Percentiles rank a stretch among this genome's conserved stretches.
phyloP scores from a whole-genome alignment of 345 rosid genomes.

The Sonneratia caseolaris region DNA sequence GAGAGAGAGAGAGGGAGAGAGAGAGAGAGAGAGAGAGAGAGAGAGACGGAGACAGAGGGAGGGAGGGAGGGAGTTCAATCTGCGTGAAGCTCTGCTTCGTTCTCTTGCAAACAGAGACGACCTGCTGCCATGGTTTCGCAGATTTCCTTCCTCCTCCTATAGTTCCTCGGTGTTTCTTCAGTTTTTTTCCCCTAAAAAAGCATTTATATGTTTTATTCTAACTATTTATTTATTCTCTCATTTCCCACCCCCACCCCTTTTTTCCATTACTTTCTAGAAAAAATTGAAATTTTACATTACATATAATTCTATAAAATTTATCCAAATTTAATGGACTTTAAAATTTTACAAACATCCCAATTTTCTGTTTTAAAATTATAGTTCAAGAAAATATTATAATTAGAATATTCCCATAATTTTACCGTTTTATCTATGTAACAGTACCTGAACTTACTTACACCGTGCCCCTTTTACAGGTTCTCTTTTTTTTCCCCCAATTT shows the following conservation, averaged over 20 bases:
- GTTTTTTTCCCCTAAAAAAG: not conserved
- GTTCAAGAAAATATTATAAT: too few relatives aligned
- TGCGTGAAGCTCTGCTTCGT: not conserved
- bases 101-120: not conserved
- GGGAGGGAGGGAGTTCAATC: not conserved
- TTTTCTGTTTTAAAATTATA: too few relatives aligned
- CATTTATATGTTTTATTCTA: not conserved
- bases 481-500: not conserved
- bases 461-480: not conserved
- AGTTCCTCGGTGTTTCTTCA: constrained; percentile 6
- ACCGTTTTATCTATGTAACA: not conserved
- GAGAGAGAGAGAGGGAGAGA: constrained; percentile 3
- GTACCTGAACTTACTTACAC: not conserved
- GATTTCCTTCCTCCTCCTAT: not conserved
- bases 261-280: too few relatives aligned
- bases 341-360: too few relatives aligned
- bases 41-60: not conserved
- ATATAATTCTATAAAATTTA: too few relatives aligned
- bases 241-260: not conserved
- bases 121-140: not conserved
- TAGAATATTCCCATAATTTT: not conserved
- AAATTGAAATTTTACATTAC: too few relatives aligned
- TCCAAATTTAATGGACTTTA: too few relatives aligned
- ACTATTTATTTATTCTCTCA: not conserved
- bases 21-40: constrained; percentile 3